Percentiles rank a stretch among this genome's conserved stretches.
Conservation (phyloP, 139 green algal genomes). For the Picochlorum sp. region DNA sequence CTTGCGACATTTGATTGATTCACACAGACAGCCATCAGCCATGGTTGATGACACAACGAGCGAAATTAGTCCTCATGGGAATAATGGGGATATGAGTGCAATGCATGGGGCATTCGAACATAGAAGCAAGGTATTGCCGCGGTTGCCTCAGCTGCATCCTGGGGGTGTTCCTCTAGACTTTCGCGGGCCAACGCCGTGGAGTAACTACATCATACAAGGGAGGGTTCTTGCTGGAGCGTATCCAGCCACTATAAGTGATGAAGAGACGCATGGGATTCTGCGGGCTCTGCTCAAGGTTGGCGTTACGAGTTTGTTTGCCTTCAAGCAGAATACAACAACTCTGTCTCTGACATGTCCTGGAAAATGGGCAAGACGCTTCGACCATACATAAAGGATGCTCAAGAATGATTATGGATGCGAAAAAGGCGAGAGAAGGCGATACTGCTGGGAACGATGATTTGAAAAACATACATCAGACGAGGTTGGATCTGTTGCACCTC, state of each 20-base stretch:
- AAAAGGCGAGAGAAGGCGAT: slow-evolving; percentile 24
- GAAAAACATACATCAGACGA: slow-evolving; percentile 35
- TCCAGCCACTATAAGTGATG: slow-evolving; percentile 55
- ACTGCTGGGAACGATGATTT: not conserved
- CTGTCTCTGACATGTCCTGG: slow-evolving; percentile 57
- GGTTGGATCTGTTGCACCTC: slow-evolving; percentile 75
- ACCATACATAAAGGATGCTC: slow-evolving; percentile 75
- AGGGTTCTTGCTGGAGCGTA: slow-evolving; percentile 29
- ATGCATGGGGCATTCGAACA: not conserved
- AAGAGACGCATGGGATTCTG: slow-evolving; percentile 62
- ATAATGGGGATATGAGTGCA: not conserved
- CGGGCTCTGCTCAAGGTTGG: slow-evolving; percentile 63
- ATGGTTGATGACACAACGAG: too few species aligned
- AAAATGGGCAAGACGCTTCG: slow-evolving; percentile 51
- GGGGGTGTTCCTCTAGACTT: slow-evolving; percentile 12
- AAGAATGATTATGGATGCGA: slow-evolving; percentile 54
- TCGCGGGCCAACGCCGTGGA: slow-evolving; percentile 26
- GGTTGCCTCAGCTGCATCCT: slow-evolving; percentile 6
- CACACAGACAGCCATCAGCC: too few species aligned
- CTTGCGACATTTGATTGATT: too few species aligned
- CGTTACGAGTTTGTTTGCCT: slow-evolving; percentile 75
- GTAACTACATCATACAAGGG: slow-evolving; percentile 29
- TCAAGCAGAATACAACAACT: slow-evolving; percentile 70
- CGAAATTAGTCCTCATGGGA: not conserved
- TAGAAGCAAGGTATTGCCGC: not conserved